Evolutionary conservation across 1,284 basidiomycete species (phyloP).

Genomic region (Naganishia albida): DNA sequence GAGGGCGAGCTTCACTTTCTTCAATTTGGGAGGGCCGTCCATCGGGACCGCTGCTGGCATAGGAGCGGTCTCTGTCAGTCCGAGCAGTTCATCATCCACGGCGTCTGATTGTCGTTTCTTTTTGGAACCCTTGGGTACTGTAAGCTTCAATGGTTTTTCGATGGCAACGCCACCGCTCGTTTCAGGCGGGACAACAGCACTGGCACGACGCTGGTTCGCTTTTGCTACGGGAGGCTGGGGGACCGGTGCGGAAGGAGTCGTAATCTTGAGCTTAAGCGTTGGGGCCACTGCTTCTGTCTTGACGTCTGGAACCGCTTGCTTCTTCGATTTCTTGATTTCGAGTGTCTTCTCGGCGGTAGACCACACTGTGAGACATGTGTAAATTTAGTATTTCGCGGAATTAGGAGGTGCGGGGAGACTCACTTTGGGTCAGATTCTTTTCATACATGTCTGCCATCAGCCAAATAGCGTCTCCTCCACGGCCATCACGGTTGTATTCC

Average conservation of each 20-base stretch:
- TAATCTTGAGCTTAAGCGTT: constrained; percentile 7
- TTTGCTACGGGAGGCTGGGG: not conserved
- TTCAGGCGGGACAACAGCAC: not conserved
- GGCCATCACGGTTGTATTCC: constrained; percentile 70
- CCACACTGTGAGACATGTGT: constrained; percentile 47
- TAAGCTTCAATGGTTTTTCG: not conserved
- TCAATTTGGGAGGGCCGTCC: constrained; percentile 7
- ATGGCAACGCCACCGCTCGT: not conserved
- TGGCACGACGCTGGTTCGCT: constrained; percentile 8
- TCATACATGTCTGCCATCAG: constrained; percentile 77
- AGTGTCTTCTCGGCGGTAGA: constrained; percentile 39
- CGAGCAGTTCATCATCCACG: constrained; percentile 13
- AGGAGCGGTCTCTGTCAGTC: constrained; percentile 2
- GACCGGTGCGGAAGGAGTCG: not conserved
- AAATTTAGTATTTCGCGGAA: no score
- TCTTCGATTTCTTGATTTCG: constrained; percentile 25
- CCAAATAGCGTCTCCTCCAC: constrained; percentile 68
- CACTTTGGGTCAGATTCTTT: constrained; percentile 72
- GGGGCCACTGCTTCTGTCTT: constrained; percentile 7
- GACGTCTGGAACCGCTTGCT: not conserved
- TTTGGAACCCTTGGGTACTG: not conserved
- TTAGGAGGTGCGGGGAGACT: no score
- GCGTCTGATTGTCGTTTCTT: constrained; percentile 17
- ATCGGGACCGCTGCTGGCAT: not conserved
- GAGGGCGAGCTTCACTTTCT: constrained; percentile 15